phyloP scores from a whole-genome alignment of 2,329 filamentous ascomycete genomes.

The Aciculosporium take region DNA sequence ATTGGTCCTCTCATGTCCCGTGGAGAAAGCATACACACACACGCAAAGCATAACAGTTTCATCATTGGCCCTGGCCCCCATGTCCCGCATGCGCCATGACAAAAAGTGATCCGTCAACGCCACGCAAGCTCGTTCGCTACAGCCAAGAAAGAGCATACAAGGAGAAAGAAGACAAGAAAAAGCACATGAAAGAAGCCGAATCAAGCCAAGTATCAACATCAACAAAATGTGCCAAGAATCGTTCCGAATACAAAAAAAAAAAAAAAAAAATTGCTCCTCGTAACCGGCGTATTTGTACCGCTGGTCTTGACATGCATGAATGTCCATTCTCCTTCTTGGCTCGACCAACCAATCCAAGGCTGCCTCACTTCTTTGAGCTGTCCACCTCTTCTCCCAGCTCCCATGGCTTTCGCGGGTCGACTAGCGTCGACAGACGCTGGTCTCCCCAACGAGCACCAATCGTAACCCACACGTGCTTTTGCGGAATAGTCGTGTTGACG shows the following conservation, averaged over 20 bases:
- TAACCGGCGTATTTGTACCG: neutral
- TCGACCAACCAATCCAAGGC: neutral
- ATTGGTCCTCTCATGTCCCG: conserved; percentile 4
- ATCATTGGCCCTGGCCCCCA: too few relatives aligned
- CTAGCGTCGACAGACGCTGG: conserved; percentile 36
- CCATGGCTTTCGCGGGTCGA: conserved; percentile 39
- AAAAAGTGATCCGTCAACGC: conserved; percentile 8
- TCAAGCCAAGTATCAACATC: conserved; percentile 5
- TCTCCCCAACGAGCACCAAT: conserved; percentile 51
- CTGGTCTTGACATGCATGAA: neutral
- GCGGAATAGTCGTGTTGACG: conserved; percentile 32
- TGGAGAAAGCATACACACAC: neutral
- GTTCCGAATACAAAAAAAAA: neutral
- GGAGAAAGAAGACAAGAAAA: conserved; percentile 1
- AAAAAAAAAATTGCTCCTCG: neutral
- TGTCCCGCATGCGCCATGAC: conserved; percentile 8
- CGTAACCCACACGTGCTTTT: conserved; percentile 55
- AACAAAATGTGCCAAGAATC: conserved; percentile 2
- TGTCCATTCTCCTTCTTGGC: neutral
- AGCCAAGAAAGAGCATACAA: neutral
- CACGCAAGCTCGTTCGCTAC: conserved; percentile 3
- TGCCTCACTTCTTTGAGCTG: conserved; percentile 15
- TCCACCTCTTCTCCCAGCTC: conserved; percentile 37
- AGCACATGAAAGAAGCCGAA: conserved; percentile 2
- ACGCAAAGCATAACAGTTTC: neutral